phyloP scores from a whole-genome alignment of 306 rosid genomes.

The Ormosia semicastrata region DNA sequence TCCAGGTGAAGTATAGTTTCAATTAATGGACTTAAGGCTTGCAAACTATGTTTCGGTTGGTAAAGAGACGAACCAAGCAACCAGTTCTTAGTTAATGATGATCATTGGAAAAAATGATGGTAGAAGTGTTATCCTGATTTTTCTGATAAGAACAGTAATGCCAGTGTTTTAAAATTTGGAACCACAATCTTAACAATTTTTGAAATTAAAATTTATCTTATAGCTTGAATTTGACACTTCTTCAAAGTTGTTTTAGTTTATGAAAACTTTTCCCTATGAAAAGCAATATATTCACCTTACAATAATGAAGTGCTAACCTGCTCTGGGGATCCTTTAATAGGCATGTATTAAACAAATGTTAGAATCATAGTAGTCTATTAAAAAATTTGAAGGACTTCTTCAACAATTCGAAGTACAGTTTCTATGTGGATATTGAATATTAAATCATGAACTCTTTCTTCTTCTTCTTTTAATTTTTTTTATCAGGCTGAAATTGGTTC shows the following conservation, averaged over 20 bases:
- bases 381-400: neutral
- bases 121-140: neutral
- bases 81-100: neutral
- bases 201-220: too few relatives aligned
- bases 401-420: neutral
- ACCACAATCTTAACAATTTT: neutral
- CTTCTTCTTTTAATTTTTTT: neutral
- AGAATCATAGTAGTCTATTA: too few relatives aligned
- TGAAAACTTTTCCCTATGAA: too few relatives aligned
- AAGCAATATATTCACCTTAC: neutral
- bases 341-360: neutral
- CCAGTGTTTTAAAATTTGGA: neutral
- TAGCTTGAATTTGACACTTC: too few relatives aligned
- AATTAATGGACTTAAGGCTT: neutral
- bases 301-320: neutral
- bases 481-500: constrained; percentile 93
- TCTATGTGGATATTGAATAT: constrained; percentile 12
- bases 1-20: neutral
- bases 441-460: constrained; percentile 12
- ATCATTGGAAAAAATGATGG: neutral
- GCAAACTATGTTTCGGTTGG: neutral
- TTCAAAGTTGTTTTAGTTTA: too few relatives aligned
- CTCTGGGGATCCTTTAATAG: neutral
- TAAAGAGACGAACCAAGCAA: neutral
- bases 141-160: neutral